Base-by-base conservation (phyloP, 1,284 basidiomycete genomes). In the Cryptococcus sp. region DNA sequence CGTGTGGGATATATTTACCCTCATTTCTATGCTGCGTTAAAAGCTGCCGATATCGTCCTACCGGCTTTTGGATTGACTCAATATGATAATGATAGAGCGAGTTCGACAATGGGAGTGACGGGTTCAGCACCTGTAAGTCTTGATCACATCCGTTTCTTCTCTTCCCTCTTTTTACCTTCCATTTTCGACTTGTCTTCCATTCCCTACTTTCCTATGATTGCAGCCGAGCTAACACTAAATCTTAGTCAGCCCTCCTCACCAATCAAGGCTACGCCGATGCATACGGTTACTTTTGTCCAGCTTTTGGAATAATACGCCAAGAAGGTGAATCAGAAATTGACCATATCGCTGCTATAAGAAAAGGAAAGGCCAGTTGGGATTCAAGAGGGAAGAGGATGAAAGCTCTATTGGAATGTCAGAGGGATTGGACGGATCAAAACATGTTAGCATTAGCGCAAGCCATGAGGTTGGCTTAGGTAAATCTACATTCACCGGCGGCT, bases 21-120 rank as follows among this genome's bases (percentile, higher is more conserved):
- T 23, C 13, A 31, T 11, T 52, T 52, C 30, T 52, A 52, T 15
- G 50, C 13, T 7, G 37, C 41, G 3, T 23, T 52, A 5, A 13
- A 30, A 5, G 41, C 41, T 5, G 37, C 50, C n/a, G 50, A 52
- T 23, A 31, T 52, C 33, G 30, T 52, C 11, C 37, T 52, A 11
- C 50, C 50, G 7, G 37, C 50, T 32, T 43, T 52, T 23, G 50
- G 50, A 13, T 13, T 30, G 1, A 34, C 15, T 13, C 31, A 23
- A 23, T 52, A 52, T 35, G 50, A 52, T 15, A 52, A 30, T 5
- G 38, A 35, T 15, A 14, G 50, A 11, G 50, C 50, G 37, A 52
- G 38, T 41, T 43, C 38, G 0, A 52, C 50, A 13, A 43, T 52
- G 23, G 50, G 50, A 7, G 50, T 52, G 8, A 41, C 50, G 14